Base-by-base conservation (phyloP, 108 stramenopile genomes). In the Ochromonas danica region DNA sequence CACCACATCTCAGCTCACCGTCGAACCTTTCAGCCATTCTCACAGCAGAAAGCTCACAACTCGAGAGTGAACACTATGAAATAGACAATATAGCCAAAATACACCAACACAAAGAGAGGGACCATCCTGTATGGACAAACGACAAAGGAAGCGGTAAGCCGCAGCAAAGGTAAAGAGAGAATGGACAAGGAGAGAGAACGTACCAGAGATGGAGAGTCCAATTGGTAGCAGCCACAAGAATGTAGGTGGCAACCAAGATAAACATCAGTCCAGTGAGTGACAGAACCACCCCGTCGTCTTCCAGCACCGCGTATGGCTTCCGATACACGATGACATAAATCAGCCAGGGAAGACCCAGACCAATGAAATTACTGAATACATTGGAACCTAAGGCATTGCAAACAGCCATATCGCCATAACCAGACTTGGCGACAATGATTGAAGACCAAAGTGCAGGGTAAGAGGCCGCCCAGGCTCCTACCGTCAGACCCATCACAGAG, bases 371-470 rank as follows among this genome's bases (percentile, higher is more conserved):
- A 72, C 79, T 79, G 61, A 83, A 74, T 1, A 77, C 60, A 25
- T 83, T 80, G 35, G 78, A 79, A 10, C 83, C 83, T 36, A 83
- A 17, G 22, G 79, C 83, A 70, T 83, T 83, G 62, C 67, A 77
- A 6, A 83, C 62, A 0, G 77, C 83, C 83, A 83, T 83, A 57
- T 72, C 71, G 0, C 79, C 83, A 51, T 80, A 67, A 1, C 83
- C 83, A 28, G 75, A 39, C 25, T 75, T 60, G 1, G 81, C 81
- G 14, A 62, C 81, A 36, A 81, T 38, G 0, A 81, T 40, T 0
- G 45, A 38, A 1, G 74, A 51, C 72, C 70, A 71, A 2, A 61
- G 60, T 22, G 71, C 77, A 1, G 75, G 74, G 3, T 72, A 71
- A 40, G 42, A 31, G 1, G 81, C 71, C 41, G 71, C 80, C 22